Base-by-base conservation (phyloP, 2,329 filamentous ascomycete genomes). In the Pseudogymnoascus sp. region DNA sequence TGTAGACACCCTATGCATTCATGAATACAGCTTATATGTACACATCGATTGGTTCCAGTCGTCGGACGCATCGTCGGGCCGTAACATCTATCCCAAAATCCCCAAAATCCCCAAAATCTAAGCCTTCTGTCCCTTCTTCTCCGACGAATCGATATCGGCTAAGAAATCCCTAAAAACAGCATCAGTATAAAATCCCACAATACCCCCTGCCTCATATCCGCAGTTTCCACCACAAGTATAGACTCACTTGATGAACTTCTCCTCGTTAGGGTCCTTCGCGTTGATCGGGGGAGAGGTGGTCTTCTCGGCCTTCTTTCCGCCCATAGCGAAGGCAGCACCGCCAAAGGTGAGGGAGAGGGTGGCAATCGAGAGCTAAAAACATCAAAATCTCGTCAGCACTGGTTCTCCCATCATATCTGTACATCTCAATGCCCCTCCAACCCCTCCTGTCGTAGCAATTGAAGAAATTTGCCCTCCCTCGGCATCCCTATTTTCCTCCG, bases 171-270 rank as follows among this genome's bases (percentile, higher is more conserved):
- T 61, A 48, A 15, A 15, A 55, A 33, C 9, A 6, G 15, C 13
- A 44, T 61, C 29, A 61, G 41, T 29, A 33, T 31, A 12, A 25
- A 12, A 13, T 10, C 42, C 59, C 36, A 33, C 4, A 36, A 59
- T 13, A 12, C 35, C 29, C 6, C 31, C 36, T 29, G 35, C 35
- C 51, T 12, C 29, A n/a, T 58, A 21, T 59, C 5, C 5, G 31
- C 15, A 35, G 29, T 17, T 4, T 17, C 15, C 29, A 15, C 9
- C 31, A 29, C n/a, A 7, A 15, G 55, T 35, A 36, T 17, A 12
- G 25, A 39, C 59, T 38, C 39, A 61, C 59, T 61, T 61, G 60
- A 62, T 59, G 44, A 62, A 62, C 35, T 59, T 62, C 60, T 62
- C 60, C 60, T 62, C 60, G n/a, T 62, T 48, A 35, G n/a, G 12